Base-by-base conservation (phyloP, 176 grass and related monocot species). In the Ensete glaucum region DNA sequence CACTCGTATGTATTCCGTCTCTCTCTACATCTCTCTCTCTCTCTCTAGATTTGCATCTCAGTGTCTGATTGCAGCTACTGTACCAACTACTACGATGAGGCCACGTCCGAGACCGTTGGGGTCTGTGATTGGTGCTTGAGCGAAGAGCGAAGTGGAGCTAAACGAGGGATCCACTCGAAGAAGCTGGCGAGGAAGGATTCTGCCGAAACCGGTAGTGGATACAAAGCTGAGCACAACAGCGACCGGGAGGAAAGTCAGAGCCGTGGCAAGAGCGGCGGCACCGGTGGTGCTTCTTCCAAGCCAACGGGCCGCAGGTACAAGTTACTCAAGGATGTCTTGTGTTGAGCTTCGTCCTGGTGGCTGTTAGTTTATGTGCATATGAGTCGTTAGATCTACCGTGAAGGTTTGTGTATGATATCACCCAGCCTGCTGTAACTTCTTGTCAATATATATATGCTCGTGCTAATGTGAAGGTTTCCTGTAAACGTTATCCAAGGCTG, bases 291-390 rank as follows among this genome's bases (percentile, higher is more conserved):
- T 9, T 82, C 84, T 53, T 81, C 88, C 13, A 94, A 93, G 84
- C 75, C 85, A 22, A 62, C 84, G 11, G 86, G 85, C 64, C 96
- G 96, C 81, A 90, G 95, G 86, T 99, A 99, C 82, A 99, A 99
- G 86, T 88, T 99, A 63, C 91, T 99, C 66, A 99, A 99, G 86
- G 95, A 99, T 81, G 95, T 99, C 74, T 69, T 94, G 34, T 99
- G 88, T 77, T 94, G 84, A 84, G 10, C 21, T 27, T 20, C 9
- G 3, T 11, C 21, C 11, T 53, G 4, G 5, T 9, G 3, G 13
- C 9, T 72, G 11, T 11, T 72, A 9, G 19, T 11, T 20, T 34
- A 26, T 67, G 1, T 34, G 11, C 12, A 66, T 66, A 66, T 66
- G 17, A 1, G 3, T 43, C 34, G 34, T 43, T 43, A 43, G 34